A percentile compares a stretch with the other conserved stretches of the same genome.
phyloP scores from a whole-genome alignment of 1,139 yeast species.

The Debaryomyces nepalensis region DNA sequence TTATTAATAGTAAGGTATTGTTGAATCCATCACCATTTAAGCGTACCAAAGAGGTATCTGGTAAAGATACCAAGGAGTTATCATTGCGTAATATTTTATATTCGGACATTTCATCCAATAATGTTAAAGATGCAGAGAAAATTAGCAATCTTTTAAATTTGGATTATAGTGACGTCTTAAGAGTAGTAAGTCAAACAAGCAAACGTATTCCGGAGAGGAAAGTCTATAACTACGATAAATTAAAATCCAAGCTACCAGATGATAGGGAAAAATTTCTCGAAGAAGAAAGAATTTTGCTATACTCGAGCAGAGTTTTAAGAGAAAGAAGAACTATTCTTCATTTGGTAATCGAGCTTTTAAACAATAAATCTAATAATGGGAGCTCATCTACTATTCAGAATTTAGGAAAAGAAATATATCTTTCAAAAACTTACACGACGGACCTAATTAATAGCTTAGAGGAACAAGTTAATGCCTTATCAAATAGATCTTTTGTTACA shows the following conservation, averaged over 20 bases:
- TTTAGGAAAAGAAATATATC: constrained; percentile 42
- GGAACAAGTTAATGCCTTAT: constrained; percentile 14
- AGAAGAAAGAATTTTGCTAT: constrained; percentile 33
- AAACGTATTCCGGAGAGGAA: constrained; percentile 41
- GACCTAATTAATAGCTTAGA: constrained; percentile 13
- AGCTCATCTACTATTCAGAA: constrained; percentile 40
- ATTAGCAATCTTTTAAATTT: constrained; percentile 39
- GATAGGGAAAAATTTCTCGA: constrained; percentile 38
- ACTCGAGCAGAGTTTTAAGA: constrained; percentile 41
- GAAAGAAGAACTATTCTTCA: constrained; percentile 53
- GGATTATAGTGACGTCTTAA: constrained; percentile 46
- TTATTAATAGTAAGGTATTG: constrained; percentile 36
- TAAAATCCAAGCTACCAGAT: constrained; percentile 42
- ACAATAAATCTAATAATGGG: constrained; percentile 36
- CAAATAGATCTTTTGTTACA: constrained; percentile 17
- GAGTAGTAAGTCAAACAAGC: constrained; percentile 49
- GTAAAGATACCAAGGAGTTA: constrained; percentile 27
- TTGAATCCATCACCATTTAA: constrained; percentile 43
- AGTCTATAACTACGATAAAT: constrained; percentile 25
- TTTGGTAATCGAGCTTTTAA: constrained; percentile 43
- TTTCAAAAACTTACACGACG: constrained; percentile 14
- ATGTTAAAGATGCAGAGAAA: constrained; percentile 43
- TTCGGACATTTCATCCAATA: constrained; percentile 35
- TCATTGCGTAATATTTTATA: constrained; percentile 46
- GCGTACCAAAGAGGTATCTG: neutral